phyloP scores from a whole-genome alignment of 495 filamentous ascomycete species.

The Penicillium malachiteum region DNA sequence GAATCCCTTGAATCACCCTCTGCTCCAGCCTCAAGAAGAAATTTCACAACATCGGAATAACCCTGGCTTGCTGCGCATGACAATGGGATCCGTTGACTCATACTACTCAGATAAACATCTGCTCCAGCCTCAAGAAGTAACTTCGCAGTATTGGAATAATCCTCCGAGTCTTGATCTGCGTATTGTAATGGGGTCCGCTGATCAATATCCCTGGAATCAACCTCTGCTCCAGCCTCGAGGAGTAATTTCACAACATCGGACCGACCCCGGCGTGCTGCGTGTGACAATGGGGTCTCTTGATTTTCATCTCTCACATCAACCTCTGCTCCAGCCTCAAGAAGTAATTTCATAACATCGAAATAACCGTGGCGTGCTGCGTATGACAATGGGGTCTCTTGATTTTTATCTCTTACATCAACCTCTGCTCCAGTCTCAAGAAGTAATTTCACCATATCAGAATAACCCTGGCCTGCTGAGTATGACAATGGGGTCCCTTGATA shows the following conservation, averaged over 20 bases:
- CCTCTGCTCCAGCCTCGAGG: too few species aligned
- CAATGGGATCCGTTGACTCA: not conserved
- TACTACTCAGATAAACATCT: too few species aligned
- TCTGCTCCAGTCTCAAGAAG: constrained; percentile 1
- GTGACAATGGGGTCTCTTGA: not conserved
- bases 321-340: too few species aligned
- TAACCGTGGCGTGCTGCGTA: too few species aligned
- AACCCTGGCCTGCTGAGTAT: not conserved
- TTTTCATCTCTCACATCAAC: too few species aligned
- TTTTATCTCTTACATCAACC: not conserved
- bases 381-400: too few species aligned
- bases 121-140: not conserved
- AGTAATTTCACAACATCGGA: not conserved
- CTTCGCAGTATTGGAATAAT: not conserved
- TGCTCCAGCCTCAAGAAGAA: not conserved
- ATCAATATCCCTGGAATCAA: not conserved
- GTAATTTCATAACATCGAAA: too few species aligned
- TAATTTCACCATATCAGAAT: not conserved
- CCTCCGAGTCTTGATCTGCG: too few species aligned
- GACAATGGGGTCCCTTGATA: not conserved
- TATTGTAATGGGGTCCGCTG: not conserved
- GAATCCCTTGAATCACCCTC: not conserved
- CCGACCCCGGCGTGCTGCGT: not conserved
- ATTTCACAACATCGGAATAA: not conserved
- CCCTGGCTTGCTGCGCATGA: not conserved